phyloP scores from a whole-genome alignment of 163 green algal species.

The Dunaliella salina region DNA sequence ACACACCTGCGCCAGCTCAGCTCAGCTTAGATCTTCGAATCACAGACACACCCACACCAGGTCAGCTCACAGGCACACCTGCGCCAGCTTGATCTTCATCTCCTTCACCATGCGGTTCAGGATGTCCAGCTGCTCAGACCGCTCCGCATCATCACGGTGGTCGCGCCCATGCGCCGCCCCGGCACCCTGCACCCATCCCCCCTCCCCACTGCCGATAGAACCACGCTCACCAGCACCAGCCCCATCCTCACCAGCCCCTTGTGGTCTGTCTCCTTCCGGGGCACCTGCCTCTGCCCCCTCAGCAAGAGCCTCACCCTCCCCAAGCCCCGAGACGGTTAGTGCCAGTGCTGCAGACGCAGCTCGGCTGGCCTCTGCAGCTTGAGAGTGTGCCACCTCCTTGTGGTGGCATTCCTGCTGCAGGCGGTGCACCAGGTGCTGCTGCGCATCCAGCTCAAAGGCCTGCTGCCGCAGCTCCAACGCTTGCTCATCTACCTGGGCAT shows the following conservation, averaged over 20 bases:
- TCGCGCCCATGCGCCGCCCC: neutral
- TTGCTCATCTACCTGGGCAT: neutral
- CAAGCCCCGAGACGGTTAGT: neutral
- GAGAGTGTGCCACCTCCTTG: neutral
- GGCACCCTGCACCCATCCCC: neutral
- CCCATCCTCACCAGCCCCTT: neutral
- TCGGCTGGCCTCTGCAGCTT: neutral
- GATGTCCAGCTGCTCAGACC: constrained; percentile 20
- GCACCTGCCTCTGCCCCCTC: neutral
- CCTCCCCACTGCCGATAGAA: too few species aligned
- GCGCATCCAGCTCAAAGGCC: neutral
- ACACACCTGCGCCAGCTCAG: too few species aligned
- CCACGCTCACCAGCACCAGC: neutral
- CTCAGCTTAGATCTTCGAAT: too few species aligned
- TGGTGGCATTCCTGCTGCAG: neutral
- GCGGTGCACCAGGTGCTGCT: neutral
- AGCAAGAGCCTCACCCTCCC: neutral
- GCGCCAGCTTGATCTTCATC: constrained; percentile 75
- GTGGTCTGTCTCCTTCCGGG: too few species aligned
- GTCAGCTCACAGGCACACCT: too few species aligned
- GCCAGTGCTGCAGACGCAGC: neutral
- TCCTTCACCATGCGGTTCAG: constrained; percentile 80
- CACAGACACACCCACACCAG: too few species aligned
- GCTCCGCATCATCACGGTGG: neutral
- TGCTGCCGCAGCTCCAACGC: neutral